phyloP scores from a whole-genome alignment of 495 filamentous ascomycete species.

The Jackrogersella multiformis region DNA sequence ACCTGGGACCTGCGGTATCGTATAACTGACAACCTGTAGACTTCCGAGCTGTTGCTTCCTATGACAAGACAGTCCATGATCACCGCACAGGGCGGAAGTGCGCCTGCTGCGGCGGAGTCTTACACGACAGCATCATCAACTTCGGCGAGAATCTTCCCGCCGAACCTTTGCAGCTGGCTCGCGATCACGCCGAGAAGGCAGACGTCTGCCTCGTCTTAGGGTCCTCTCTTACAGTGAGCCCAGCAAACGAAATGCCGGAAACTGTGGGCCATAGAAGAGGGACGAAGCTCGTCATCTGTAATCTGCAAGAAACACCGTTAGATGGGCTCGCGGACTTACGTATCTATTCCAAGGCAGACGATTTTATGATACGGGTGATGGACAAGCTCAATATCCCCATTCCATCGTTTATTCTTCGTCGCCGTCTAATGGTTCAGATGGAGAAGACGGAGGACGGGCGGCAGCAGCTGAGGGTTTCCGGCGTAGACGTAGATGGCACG shows the following conservation, averaged over 20 bases:
- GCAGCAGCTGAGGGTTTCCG: slow-evolving; percentile 43
- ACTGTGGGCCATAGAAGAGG: slow-evolving; percentile 42
- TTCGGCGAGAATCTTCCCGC: slow-evolving; percentile 51
- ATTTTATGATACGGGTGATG: slow-evolving; percentile 54
- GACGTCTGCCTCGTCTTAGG: slow-evolving; percentile 58
- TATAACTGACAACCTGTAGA: slow-evolving; percentile 43
- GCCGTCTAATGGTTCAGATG: slow-evolving; percentile 45
- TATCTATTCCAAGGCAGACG: slow-evolving; percentile 48
- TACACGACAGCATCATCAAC: slow-evolving; percentile 58
- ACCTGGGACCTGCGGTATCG: too few species aligned
- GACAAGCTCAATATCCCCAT: slow-evolving; percentile 49
- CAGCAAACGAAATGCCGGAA: slow-evolving; percentile 54
- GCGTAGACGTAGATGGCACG: slow-evolving; percentile 55
- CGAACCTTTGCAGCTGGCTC: slow-evolving; percentile 46
- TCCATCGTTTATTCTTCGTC: slow-evolving; percentile 48
- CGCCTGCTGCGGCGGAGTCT: slow-evolving; percentile 43
- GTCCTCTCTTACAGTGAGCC: slow-evolving; percentile 55
- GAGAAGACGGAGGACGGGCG: slow-evolving; percentile 30
- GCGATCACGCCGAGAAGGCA: slow-evolving; percentile 49
- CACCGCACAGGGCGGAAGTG: slow-evolving; percentile 59
- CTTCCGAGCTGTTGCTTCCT: slow-evolving; percentile 56
- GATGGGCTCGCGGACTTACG: slow-evolving; percentile 47
- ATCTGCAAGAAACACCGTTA: slow-evolving; percentile 56
- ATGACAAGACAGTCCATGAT: slow-evolving; percentile 53
- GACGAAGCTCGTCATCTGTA: slow-evolving; percentile 54